Evolutionary conservation across 1,139 yeast species (phyloP).

Genomic region (Suhomyces kunorum): DNA sequence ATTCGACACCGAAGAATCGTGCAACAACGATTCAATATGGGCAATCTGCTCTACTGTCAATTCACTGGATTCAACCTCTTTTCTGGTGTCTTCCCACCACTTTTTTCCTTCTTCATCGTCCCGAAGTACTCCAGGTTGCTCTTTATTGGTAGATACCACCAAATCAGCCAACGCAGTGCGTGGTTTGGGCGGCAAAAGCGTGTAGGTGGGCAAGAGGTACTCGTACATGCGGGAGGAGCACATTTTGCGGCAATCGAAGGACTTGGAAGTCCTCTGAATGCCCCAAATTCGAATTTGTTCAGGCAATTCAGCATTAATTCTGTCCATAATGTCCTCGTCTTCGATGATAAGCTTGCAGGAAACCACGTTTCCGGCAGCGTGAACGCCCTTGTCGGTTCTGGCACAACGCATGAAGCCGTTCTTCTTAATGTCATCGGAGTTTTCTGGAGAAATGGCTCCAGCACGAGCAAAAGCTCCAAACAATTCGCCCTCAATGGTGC

Average conservation of each 20-base stretch:
- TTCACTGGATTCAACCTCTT: constrained; percentile 45
- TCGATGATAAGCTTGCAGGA: constrained; percentile 87
- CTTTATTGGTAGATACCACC: constrained; percentile 52
- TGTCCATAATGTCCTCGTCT: constrained; percentile 72
- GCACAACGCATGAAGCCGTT: constrained; percentile 95
- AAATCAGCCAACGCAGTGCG: constrained; percentile 61
- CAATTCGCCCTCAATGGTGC: constrained; percentile 89
- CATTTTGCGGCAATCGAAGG: constrained; percentile 93
- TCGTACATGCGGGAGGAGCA: constrained; percentile 94
- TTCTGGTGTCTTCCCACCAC: constrained; percentile 68
- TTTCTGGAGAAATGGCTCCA: constrained; percentile 88
- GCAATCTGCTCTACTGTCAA: constrained; percentile 50
- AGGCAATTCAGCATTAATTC: constrained; percentile 75
- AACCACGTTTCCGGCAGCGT: constrained; percentile 95
- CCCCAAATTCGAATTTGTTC: constrained; percentile 93
- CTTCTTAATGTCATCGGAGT: constrained; percentile 87
- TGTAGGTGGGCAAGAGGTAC: constrained; percentile 86
- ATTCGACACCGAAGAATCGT: constrained; percentile 17
- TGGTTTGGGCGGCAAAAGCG: constrained; percentile 89
- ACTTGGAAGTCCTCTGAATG: constrained; percentile 80
- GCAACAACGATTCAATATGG: constrained; percentile 17
- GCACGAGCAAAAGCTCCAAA: constrained; percentile 83
- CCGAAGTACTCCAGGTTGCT: constrained; percentile 60
- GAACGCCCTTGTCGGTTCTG: constrained; percentile 97
- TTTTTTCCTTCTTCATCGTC: constrained; percentile 65